These are phyloP conservation scores for Diaporthe australafricana DNA, from an alignment of 2,329 filamentous ascomycete genomes.

Conservation along the genomic window DNA sequence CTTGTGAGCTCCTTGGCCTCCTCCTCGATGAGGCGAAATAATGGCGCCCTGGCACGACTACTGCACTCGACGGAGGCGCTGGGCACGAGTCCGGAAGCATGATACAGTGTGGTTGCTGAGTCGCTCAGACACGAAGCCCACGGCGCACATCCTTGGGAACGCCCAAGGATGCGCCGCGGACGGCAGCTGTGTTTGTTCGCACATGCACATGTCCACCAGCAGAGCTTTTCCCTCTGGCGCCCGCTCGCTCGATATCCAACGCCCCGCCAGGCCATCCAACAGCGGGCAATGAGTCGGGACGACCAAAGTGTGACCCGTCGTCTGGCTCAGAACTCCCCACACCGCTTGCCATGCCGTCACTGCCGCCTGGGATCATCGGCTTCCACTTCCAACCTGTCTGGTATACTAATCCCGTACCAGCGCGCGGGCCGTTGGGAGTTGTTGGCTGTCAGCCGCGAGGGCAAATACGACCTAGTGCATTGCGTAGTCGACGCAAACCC, in stretches of 20 bases:
- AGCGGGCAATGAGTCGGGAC: slow-evolving; percentile 23
- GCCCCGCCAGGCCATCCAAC: neutral
- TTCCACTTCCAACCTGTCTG: slow-evolving; percentile 11
- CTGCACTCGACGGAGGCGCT: neutral
- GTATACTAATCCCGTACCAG: neutral
- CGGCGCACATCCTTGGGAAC: slow-evolving; percentile 2
- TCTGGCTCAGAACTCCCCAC: slow-evolving; percentile 5
- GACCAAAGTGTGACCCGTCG: slow-evolving; percentile 7
- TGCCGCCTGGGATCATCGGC: slow-evolving; percentile 1
- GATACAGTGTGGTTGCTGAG: slow-evolving; percentile 11
- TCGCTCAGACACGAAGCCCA: slow-evolving; percentile 3
- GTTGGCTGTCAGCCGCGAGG: neutral
- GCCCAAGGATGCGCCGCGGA: neutral
- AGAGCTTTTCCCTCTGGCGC: neutral
- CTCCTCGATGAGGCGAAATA: neutral
- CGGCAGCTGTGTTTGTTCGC: slow-evolving; percentile 8
- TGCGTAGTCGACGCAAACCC: neutral
- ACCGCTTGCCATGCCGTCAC: slow-evolving; percentile 17
- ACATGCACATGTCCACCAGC: slow-evolving; percentile 4
- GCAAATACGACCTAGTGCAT: neutral
- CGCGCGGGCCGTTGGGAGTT: neutral
- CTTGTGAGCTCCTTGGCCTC: neutral
- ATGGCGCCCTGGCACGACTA: slow-evolving; percentile 2
- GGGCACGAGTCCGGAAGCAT: slow-evolving; percentile 4
- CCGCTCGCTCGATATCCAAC: neutral